Evolutionary conservation across 208 protist species (phyloP), one percentile per base, ranked within the genome.

Genomic region (Leishmania martiniquensis): DNA sequence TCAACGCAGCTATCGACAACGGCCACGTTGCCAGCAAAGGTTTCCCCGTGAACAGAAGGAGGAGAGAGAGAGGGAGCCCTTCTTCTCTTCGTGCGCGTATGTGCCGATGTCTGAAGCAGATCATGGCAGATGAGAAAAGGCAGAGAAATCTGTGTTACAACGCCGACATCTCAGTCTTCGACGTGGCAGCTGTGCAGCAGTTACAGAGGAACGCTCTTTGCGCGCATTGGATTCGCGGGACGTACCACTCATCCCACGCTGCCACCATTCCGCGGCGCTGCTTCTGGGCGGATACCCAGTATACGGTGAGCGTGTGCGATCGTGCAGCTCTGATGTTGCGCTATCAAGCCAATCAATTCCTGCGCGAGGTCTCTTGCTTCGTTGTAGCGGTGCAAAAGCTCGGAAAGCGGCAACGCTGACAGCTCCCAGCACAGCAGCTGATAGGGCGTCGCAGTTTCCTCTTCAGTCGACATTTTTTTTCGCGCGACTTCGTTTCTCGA

Each of bases 321-420:
- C 5, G 77, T 81, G 78, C 80, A 82, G 20, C 68, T 42, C 22
- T 73, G 39, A 29, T 47, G 67, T n/a, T 83, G 73, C 10, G 87
- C 87, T 22, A 83, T 72, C 45, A 88, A 51, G 4, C 67, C 47
- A 42, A 91, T 78, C 22, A 88, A 44, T 22, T 80, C 70, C 22
- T 85, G 76, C 13, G 80, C 85, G 22, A 82, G 45, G 29, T 91
- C 87, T 55, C 78, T 88, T 0, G 78, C 76, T 22, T 78, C 79
- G 52, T 91, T 91, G 77, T 88, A 91, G 10, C 72, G 74, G 71
- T 91, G 87, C 0, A 88, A 73, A 9, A 80, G 54, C 34, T 84
- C 78, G n/a, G 59, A 32, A 12, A 52, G 34, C 12, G 76, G 69
- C 55, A 81, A 51, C 29, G 52, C 22, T 12, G 44, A n/a, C 12